Conservation (phyloP, 2,329 filamentous ascomycete genomes). For the Gremmenia infestans region DNA sequence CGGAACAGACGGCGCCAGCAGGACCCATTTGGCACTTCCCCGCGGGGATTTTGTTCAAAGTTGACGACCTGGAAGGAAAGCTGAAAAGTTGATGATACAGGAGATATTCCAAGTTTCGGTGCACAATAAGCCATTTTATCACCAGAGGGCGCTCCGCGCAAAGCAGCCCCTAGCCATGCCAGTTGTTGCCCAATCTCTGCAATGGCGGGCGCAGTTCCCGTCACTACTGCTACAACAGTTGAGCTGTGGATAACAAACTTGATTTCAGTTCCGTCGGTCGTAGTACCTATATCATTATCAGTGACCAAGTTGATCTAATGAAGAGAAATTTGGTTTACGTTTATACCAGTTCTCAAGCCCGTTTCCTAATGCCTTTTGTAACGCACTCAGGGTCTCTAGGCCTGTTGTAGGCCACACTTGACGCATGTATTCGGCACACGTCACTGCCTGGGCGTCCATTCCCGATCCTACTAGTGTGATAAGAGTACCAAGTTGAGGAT, state of each 20-base stretch:
- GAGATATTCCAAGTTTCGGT: background rate
- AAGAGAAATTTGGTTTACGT: too few species aligned
- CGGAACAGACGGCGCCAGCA: slow-evolving; percentile 13
- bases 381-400: background rate
- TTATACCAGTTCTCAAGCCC: too few species aligned
- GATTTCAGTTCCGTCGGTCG: too few species aligned
- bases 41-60: too few species aligned
- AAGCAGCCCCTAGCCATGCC: slow-evolving; percentile 8
- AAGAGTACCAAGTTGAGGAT: too few species aligned
- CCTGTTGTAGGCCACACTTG: slow-evolving; percentile 5
- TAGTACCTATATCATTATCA: too few species aligned
- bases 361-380: background rate
- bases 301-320: too few species aligned
- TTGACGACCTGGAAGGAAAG: too few species aligned
- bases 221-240: too few species aligned
- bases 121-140: background rate
- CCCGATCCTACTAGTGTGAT: background rate
- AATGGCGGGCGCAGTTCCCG: background rate
- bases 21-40: background rate
- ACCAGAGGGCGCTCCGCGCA: background rate
- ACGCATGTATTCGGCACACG: slow-evolving; percentile 1
- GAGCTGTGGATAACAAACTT: too few species aligned
- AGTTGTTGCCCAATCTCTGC: slow-evolving; percentile 6
- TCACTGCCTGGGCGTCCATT: slow-evolving; percentile 2
- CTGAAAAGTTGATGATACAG: too few species aligned